These are phyloP conservation scores for Penstemon barbatus DNA, from an alignment of 257 asterid species.

Conservation along the genomic window DNA sequence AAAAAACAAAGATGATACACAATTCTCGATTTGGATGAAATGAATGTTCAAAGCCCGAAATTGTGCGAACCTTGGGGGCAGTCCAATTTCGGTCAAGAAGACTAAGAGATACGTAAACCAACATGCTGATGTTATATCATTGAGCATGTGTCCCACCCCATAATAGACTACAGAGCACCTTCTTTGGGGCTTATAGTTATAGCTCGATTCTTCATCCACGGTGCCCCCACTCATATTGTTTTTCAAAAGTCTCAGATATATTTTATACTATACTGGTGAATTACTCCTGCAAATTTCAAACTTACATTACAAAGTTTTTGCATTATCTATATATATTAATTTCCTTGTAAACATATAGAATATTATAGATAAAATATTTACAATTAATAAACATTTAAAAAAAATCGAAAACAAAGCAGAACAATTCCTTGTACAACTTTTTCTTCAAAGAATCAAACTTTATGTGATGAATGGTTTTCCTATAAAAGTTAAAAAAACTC, in stretches of 20 bases:
- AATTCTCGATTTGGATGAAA: neutral
- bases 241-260: conserved; percentile 3
- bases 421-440: neutral
- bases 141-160: conserved; percentile 92
- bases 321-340: neutral
- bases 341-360: neutral
- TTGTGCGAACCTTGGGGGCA: conserved; percentile 72
- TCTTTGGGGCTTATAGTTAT: conserved; percentile 41
- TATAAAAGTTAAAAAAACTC: neutral
- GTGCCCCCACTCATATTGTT: conserved; percentile 40
- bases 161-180: conserved; percentile 68
- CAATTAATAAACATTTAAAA: neutral
- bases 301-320: neutral
- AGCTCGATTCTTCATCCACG: conserved; percentile 49
- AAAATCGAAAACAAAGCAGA: neutral
- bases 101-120: conserved; percentile 95
- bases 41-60: conserved; percentile 1
- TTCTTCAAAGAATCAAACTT: neutral
- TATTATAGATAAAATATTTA: neutral
- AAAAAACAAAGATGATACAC: too few relatives aligned
- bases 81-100: conserved; percentile 81
- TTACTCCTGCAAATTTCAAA: conserved; percentile 38
- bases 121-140: conserved; percentile 91
- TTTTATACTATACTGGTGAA: neutral
- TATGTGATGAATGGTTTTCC: neutral